Conservation (phyloP, 2,329 filamentous ascomycete species). For the Sphaerostilbella broomeana region DNA sequence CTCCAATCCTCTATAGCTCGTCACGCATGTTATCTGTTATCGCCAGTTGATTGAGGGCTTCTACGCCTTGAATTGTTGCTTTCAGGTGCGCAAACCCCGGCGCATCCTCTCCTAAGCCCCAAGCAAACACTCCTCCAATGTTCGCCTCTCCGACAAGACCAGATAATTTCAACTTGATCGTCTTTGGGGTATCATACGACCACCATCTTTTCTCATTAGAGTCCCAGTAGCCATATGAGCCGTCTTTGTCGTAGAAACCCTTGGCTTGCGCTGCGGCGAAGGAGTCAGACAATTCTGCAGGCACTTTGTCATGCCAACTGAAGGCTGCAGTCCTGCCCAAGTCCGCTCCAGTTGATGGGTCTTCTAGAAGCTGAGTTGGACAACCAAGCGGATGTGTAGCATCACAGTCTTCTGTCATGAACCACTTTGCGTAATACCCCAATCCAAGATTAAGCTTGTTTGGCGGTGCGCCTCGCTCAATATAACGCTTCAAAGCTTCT, state of each 20-base stretch:
- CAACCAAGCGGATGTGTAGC: slow-evolving; percentile 44
- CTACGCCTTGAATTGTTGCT: slow-evolving; percentile 25
- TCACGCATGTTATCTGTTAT: too few species aligned
- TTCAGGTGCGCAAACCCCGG: slow-evolving; percentile 35
- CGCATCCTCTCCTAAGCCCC: slow-evolving; percentile 65
- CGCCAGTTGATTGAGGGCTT: slow-evolving; percentile 4
- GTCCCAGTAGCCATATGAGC: slow-evolving; percentile 67
- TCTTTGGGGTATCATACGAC: slow-evolving; percentile 62
- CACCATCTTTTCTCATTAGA: slow-evolving; percentile 54
- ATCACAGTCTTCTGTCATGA: slow-evolving; percentile 41
- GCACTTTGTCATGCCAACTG: slow-evolving; percentile 52
- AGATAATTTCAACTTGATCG: slow-evolving; percentile 56
- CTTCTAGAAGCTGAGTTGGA: slow-evolving; percentile 49
- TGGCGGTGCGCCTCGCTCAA: slow-evolving; percentile 44
- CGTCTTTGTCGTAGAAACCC: slow-evolving; percentile 50
- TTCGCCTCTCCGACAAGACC: slow-evolving; percentile 48
- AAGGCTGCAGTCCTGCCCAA: slow-evolving; percentile 52
- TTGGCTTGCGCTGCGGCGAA: slow-evolving; percentile 49
- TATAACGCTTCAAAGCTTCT: slow-evolving; percentile 51
- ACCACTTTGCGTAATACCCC: slow-evolving; percentile 63
- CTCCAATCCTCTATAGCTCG: slow-evolving; percentile 23
- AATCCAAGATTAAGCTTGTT: slow-evolving; percentile 56
- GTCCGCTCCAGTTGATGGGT: slow-evolving; percentile 50
- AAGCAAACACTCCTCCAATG: slow-evolving; percentile 68
- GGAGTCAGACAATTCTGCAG: slow-evolving; percentile 46